These are phyloP conservation scores for Apophysomyces trapeziformis DNA, from an alignment of 371 early-diverging fungal genomes.

Conservation along the genomic window DNA sequence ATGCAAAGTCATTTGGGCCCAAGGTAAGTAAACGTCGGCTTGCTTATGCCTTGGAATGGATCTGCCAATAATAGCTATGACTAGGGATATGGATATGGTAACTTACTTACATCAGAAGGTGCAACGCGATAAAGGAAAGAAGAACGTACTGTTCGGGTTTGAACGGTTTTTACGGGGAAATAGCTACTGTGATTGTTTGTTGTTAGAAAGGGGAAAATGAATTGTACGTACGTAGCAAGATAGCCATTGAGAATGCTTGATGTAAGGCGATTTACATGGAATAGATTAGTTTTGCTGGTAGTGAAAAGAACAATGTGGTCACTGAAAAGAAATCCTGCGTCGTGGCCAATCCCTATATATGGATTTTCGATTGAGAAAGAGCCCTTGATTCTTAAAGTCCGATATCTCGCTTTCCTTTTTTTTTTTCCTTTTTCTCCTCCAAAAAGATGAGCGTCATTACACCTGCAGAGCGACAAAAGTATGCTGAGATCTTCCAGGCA, in stretches of 20 bases:
- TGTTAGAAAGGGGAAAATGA: no score
- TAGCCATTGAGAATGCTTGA: no score
- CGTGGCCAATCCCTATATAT: no score
- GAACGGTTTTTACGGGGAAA: no score
- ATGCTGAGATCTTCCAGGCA: slow-evolving; percentile 49
- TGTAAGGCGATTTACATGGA: no score
- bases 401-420: neutral
- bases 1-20: slow-evolving; percentile 49
- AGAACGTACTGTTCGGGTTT: no score
- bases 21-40: slow-evolving; percentile 24
- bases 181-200: no score
- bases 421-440: neutral
- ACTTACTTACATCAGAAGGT: slow-evolving; percentile 20
- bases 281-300: no score
- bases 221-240: no score
- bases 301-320: no score
- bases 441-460: slow-evolving; percentile 15
- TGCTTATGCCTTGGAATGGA: neutral
- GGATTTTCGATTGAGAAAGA: neutral
- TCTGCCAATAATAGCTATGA: neutral
- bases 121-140: slow-evolving; percentile 18
- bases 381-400: neutral
- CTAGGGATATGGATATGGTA: slow-evolving; percentile 32
- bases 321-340: no score
- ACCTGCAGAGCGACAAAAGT: slow-evolving; percentile 44